These are phyloP conservation scores for Botrytis porri DNA, from an alignment of 2,329 filamentous ascomycete species.

Conservation along the genomic window DNA sequence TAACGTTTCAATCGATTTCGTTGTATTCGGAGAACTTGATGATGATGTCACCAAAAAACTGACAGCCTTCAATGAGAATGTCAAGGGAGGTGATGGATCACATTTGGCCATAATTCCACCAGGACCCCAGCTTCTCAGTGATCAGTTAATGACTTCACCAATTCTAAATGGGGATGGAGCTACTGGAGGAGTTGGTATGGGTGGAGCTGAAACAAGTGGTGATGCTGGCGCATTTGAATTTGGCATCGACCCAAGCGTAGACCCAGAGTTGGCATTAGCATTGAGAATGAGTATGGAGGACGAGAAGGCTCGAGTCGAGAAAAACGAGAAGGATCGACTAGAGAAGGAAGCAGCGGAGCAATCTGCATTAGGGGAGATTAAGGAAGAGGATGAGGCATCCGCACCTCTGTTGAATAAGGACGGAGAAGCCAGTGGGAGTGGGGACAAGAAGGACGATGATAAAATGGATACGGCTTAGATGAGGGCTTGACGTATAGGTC, in stretches of 20 bases:
- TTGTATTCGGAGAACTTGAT: conserved; percentile 90
- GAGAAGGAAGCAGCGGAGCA: conserved; percentile 72
- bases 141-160: conserved; percentile 83
- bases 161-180: conserved; percentile 83
- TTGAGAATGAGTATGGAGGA: conserved; percentile 98
- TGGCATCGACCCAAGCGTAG: conserved; percentile 84
- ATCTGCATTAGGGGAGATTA: conserved; percentile 74
- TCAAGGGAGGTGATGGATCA: conserved; percentile 88
- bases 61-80: conserved; percentile 85
- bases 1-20: conserved; percentile 88
- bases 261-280: conserved; percentile 91
- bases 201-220: conserved; percentile 49
- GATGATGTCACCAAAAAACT: conserved; percentile 91
- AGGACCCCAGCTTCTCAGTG: conserved; percentile 86
- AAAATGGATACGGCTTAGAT: conserved; percentile 86
- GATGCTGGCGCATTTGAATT: conserved; percentile 71
- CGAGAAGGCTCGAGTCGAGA: conserved; percentile 90
- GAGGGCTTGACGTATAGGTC: conserved; percentile 44
- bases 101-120: conserved; percentile 88
- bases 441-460: conserved; percentile 52
- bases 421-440: conserved; percentile 62
- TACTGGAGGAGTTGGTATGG: conserved; percentile 53
- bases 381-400: conserved; percentile 70
- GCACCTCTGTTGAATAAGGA: conserved; percentile 62
- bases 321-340: conserved; percentile 57